Percentiles rank a stretch among this genome's conserved stretches.
phyloP scores from a whole-genome alignment of 208 protist genomes.

The Borovskyia barvae region DNA sequence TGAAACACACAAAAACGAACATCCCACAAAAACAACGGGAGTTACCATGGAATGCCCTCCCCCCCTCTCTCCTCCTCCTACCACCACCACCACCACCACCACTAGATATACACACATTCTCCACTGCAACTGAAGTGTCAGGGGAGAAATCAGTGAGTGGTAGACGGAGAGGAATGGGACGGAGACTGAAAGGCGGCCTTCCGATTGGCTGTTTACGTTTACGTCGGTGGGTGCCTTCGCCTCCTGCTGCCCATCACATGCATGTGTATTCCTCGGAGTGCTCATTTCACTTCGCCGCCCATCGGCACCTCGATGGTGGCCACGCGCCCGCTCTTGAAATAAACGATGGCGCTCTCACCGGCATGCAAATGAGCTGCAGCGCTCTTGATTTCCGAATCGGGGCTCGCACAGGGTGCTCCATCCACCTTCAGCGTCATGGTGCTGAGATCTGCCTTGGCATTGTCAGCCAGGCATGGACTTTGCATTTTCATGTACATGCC shows the following conservation, averaged over 20 bases:
- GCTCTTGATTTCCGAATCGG: conserved; percentile 28
- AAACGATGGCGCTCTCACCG: conserved; percentile 51
- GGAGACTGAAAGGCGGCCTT: neutral
- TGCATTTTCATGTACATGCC: conserved; percentile 56
- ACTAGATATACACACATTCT: no score
- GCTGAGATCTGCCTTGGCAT: conserved; percentile 30
- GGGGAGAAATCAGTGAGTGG: neutral
- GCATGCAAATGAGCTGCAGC: conserved; percentile 55
- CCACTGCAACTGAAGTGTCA: neutral
- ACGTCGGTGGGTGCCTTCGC: no score
- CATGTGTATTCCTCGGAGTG: no score
- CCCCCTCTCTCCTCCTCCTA: no score
- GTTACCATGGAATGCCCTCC: no score
- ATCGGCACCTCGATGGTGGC: conserved; percentile 33
- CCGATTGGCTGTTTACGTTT: no score
- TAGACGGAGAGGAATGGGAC: neutral
- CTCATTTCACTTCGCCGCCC: no score
- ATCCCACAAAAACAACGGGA: no score
- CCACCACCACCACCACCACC: no score
- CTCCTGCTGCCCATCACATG: no score
- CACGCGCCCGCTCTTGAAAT: conserved; percentile 45
- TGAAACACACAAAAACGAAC: no score
- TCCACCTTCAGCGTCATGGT: conserved; percentile 30
- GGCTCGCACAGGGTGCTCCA: conserved; percentile 17
- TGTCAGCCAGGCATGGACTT: conserved; percentile 30